These are phyloP conservation scores for Yarrowia deformans DNA, from an alignment of 805 yeast genomes.

Conservation along the genomic window DNA sequence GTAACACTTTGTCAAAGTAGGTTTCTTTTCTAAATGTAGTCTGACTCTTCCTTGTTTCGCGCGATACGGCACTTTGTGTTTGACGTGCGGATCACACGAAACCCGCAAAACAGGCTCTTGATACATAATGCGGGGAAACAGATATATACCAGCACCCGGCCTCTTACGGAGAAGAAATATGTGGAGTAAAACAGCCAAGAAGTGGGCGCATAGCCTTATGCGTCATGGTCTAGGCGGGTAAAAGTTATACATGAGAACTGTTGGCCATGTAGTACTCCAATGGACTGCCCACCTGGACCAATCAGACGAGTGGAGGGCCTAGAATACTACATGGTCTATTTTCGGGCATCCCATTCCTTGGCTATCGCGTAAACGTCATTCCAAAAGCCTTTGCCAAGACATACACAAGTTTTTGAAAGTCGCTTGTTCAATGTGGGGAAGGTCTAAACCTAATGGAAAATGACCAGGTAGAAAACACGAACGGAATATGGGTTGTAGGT, in stretches of 20 bases:
- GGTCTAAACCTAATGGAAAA: slow-evolving; percentile 6
- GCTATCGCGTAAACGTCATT: neutral
- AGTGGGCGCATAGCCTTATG: slow-evolving; percentile 9
- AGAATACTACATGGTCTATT: neutral
- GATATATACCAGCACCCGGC: neutral
- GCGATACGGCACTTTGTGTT: slow-evolving; percentile 17
- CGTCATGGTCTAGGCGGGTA: neutral
- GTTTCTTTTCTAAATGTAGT: neutral
- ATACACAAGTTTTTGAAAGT: slow-evolving; percentile 3
- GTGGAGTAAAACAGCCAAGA: slow-evolving; percentile 25
- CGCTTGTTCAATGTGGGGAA: slow-evolving; percentile 21
- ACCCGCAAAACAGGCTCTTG: neutral
- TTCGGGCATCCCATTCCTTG: neutral
- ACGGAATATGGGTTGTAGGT: neutral
- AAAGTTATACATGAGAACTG: neutral
- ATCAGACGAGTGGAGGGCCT: neutral
- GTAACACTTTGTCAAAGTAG: neutral
- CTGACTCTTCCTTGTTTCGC: neutral
- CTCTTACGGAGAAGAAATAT: neutral
- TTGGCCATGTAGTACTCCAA: neutral
- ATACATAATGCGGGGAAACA: slow-evolving; percentile 7
- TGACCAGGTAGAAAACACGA: neutral
- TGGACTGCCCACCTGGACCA: slow-evolving; percentile 3
- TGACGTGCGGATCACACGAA: neutral
- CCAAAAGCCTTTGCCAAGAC: slow-evolving; percentile 9